A percentile compares a stretch with the other conserved stretches of the same genome.
Conservation (phyloP, 345 rosid species). For the Carallia brachiata region DNA sequence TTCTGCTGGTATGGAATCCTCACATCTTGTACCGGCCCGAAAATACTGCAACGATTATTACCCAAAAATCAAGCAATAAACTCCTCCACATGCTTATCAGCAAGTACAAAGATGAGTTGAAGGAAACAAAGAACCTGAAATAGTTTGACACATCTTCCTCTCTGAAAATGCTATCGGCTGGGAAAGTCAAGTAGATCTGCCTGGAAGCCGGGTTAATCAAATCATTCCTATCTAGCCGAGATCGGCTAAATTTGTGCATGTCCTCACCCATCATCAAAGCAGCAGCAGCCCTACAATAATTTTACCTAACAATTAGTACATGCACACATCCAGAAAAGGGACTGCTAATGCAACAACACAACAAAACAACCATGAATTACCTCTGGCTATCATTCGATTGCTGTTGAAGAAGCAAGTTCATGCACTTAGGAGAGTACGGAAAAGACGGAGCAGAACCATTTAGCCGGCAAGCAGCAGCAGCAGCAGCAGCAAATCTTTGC, state of each 20-base stretch:
- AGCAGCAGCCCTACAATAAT: slow-evolving; percentile 29
- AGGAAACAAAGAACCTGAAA: slow-evolving; percentile 51
- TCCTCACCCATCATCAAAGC: slow-evolving; percentile 75
- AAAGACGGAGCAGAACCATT: slow-evolving; percentile 41
- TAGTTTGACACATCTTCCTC: slow-evolving; percentile 90
- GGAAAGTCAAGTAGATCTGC: slow-evolving; percentile 94
- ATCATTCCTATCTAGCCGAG: slow-evolving; percentile 73
- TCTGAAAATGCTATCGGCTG: slow-evolving; percentile 90
- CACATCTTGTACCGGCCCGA: slow-evolving; percentile 95
- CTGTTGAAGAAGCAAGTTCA: slow-evolving; percentile 60
- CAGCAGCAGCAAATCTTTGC: slow-evolving; percentile 51
- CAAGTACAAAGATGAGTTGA: not conserved
- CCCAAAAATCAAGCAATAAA: slow-evolving; percentile 9
- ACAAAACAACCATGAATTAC: slow-evolving; percentile 18
- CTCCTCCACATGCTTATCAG: not conserved
- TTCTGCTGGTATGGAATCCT: slow-evolving; percentile 94
- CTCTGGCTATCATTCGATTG: slow-evolving; percentile 68
- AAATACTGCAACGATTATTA: slow-evolving; percentile 36
- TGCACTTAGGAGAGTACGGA: slow-evolving; percentile 65
- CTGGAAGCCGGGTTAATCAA: slow-evolving; percentile 85
- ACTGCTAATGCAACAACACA: not conserved
- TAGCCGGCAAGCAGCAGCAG: slow-evolving; percentile 52
- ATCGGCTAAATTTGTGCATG: slow-evolving; percentile 59
- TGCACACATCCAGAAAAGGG: not conserved
- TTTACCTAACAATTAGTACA: not conserved